phyloP scores from a whole-genome alignment of 257 asterid species.

The Cordia subcordata region DNA sequence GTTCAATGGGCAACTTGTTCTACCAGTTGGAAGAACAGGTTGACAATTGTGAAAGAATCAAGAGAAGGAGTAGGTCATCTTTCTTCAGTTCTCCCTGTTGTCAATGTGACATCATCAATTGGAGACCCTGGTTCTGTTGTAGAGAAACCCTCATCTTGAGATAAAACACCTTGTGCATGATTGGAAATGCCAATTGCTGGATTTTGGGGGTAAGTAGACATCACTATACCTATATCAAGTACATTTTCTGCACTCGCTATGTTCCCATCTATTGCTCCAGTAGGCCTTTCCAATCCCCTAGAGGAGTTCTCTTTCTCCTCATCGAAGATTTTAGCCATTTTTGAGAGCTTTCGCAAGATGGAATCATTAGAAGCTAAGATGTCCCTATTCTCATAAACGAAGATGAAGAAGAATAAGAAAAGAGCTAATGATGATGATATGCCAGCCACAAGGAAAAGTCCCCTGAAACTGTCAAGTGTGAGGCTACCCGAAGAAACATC shows the following conservation, averaged over 20 bases:
- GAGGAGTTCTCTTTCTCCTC: constrained; percentile 15
- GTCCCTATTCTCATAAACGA: constrained; percentile 28
- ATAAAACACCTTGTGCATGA: constrained; percentile 13
- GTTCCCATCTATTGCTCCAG: not conserved
- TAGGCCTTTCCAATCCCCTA: not conserved
- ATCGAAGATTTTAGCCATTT: constrained; percentile 29
- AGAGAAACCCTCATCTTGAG: constrained; percentile 26
- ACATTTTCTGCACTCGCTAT: constrained; percentile 4
- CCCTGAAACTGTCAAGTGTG: constrained; percentile 33
- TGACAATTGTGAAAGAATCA: not conserved
- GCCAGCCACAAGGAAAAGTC: constrained; percentile 37
- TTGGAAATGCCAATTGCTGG: constrained; percentile 16
- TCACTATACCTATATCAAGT: not conserved
- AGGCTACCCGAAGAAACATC: constrained; percentile 17
- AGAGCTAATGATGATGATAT: constrained; percentile 33
- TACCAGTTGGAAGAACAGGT: no score
- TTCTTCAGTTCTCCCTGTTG: not conserved
- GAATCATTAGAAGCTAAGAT: constrained; percentile 26
- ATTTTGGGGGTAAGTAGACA: constrained; percentile 11
- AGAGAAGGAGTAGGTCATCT: not conserved
- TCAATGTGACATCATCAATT: constrained; percentile 6
- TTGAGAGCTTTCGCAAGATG: constrained; percentile 27
- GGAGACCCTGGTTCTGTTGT: constrained; percentile 27
- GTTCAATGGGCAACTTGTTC: no score
- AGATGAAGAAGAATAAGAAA: constrained; percentile 25